A percentile compares a stretch with the other conserved stretches of the same genome.
Conservation (phyloP, 169 alveolate species). For the Plasmodium vinckei region DNA sequence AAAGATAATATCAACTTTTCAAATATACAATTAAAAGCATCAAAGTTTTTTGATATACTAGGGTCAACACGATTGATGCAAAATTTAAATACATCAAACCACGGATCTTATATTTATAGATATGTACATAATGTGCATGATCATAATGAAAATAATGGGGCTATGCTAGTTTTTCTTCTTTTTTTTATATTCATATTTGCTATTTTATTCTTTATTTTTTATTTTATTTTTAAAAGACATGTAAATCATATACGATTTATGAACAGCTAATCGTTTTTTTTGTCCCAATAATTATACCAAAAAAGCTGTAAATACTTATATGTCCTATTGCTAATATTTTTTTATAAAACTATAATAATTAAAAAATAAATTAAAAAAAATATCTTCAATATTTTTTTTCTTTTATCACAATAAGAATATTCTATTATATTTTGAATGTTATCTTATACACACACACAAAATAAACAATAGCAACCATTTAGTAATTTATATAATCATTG, state of each 20-base stretch:
- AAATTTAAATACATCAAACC: conserved; percentile 6
- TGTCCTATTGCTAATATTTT: too few relatives aligned
- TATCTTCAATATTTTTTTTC: too few relatives aligned
- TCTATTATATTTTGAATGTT: too few relatives aligned
- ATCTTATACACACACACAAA: too few relatives aligned
- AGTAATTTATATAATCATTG: too few relatives aligned
- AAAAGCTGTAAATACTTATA: not conserved
- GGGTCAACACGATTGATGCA: conserved; percentile 41
- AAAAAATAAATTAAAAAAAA: too few relatives aligned
- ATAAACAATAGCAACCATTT: too few relatives aligned
- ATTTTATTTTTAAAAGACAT: conserved; percentile 58
- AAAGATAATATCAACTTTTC: conserved; percentile 42
- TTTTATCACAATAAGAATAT: too few relatives aligned
- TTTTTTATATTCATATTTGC: conserved; percentile 29
- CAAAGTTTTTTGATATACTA: conserved; percentile 33
- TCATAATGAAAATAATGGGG: conserved; percentile 65
- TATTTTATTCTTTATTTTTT: conserved; percentile 61
- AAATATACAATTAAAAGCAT: conserved; percentile 55
- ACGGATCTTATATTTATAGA: conserved; percentile 29
- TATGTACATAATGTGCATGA: conserved; percentile 50
- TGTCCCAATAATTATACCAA: not conserved
- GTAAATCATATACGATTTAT: conserved; percentile 63
- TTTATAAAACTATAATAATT: too few relatives aligned
- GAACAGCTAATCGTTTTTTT: conserved; percentile 32
- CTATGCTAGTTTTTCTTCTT: conserved; percentile 38